Base-by-base conservation (phyloP, 208 protist species). In the Acanthamoeba lenticulata region DNA sequence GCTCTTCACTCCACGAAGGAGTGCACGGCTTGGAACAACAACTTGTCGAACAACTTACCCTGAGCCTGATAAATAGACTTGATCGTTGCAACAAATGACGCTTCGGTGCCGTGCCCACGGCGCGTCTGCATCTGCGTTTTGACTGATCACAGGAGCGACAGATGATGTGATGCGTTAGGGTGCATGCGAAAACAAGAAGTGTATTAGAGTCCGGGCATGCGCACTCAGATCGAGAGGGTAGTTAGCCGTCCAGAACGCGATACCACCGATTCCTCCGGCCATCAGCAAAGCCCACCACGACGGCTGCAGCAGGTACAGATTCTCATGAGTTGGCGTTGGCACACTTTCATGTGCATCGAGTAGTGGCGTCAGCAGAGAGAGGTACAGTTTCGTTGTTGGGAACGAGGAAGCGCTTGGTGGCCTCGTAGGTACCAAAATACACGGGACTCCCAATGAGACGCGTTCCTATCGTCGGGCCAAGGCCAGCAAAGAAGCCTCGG, bases 391-490 rank as follows among this genome's bases (percentile, higher is more conserved):
- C 72, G 13, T 83, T 40, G 15, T n/a, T 21, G 24, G 15, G 40
- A 29, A 17, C 38, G 4, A 83, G 29, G 40, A 83, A 49, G 9
- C 72, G 72, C 42, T 83, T 90, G 32, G 49, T 27, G 13, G 83
- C 83, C 7, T 90, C 45, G 32, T 69, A 57, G 17, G 45, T 95
- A 52, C 57, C 92, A 92, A 55, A 93, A 27, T 81, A 93, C 45
- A 94, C 89, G 91, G 85, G 89, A 83, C 24, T 89, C 49, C 74
- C 90, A 67, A 49, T 90, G 47, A 92, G 83, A 77, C 47, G 52
- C 52, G 67, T 90, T 42, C 83, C 92, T 11, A 90, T 67, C 74
- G 94, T 95, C 44, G 94, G 90, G 44, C 67, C 94, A 0, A 95
- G 77, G 42, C 89, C 94, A 21, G 65, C 52, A 55, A 95, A 95